Evolutionary conservation across 83 land plant genomes (phyloP), one percentile per base, ranked within the genome.

Genomic region (Picea mariana): DNA sequence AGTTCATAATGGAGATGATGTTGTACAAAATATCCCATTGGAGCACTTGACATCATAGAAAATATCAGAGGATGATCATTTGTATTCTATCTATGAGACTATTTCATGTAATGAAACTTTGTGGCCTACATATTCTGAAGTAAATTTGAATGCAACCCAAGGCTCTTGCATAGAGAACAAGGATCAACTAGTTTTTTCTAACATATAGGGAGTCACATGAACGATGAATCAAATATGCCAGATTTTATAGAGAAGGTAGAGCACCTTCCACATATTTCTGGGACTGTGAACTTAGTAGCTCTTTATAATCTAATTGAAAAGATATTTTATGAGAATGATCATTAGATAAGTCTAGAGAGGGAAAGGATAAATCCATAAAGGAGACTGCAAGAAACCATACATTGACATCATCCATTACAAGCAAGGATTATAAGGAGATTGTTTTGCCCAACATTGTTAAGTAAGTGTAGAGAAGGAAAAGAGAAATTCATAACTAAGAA

Each of bases 71-170:
- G 79, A 26, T 26, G 63, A 77, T 17, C 12, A 24, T 58, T 77
- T 59, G 40, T 5, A 13, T 59, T 77, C 40, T 77, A 9, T 12
- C 16, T 21, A 55, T 58, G 31, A 55, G 24, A 59, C 23, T 77
- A 6, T 72, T 44, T 26, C 76, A 4, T 72, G 76, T 44, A 72
- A 72, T 42, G 76, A 5, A 72, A n/a, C 15, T 44, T 47, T 72
- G 58, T 72, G 55, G 76, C 76, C 58, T 6, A 72, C 76, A 72
- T 15, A 72, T 40, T 72, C 58, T 6, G 26, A 72, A 72, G 76
- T 40, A 44, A 44, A 21, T 40, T 42, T 23, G 24, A n/a, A 18
- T 72, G 49, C 76, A 72, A 42, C 42, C 20, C 76, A 72, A 44
- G 44, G 15, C 40, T 44, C 44, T 15, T 44, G n/a, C 47, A 44